Evolutionary conservation across 768 basidiomycete genomes (phyloP), one percentile per base, ranked within the genome.

Genomic region (Piloderma croceum): DNA sequence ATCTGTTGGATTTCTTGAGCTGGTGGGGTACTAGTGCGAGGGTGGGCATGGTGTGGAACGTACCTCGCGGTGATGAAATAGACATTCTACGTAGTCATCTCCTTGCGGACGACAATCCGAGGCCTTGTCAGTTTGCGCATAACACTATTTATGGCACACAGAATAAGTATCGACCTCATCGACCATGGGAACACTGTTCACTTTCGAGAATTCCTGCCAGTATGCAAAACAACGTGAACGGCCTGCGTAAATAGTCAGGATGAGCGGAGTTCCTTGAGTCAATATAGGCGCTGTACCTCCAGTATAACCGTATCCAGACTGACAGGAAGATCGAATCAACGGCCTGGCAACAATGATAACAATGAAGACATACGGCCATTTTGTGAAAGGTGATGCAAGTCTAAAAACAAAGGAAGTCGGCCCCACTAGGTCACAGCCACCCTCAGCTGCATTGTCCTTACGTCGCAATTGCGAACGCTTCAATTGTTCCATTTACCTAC

Each of bases 171-270:
- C 21, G 35, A n/a, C 23, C 22, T n/a, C 10, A 9, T 21, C 35
- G 36, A 20, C 49, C 40, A 35, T 18, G 29, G 22, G 19, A 12
- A 19, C 2, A 34, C 25, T 9, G 9, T 19, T 39, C 39, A 83
- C 85, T 57, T 81, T 84, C 50, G 79, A 72, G 65, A 89, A 86
- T 61, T 92, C 88, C 56, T 92, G 90, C 90, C 91, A 94, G 66
- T 83, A 89, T 10, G 78, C 71, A 62, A 92, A 92, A 64, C 92
- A 96, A 54, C 88, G 76, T 46, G 87, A 79, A 48, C 79, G 79
- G 51, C 89, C 90, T 91, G 46, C 24, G 32, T 24, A 34, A 19
- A n/a, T n/a, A n/a, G n/a, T n/a, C n/a, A n/a, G n/a, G n/a, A 39
- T 24, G 12, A 43, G 7, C 22, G 22, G 34, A 20, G n/a, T 32